These are phyloP conservation scores for Barbarea vulgaris DNA, from an alignment of 345 rosid species.

Conservation along the genomic window DNA sequence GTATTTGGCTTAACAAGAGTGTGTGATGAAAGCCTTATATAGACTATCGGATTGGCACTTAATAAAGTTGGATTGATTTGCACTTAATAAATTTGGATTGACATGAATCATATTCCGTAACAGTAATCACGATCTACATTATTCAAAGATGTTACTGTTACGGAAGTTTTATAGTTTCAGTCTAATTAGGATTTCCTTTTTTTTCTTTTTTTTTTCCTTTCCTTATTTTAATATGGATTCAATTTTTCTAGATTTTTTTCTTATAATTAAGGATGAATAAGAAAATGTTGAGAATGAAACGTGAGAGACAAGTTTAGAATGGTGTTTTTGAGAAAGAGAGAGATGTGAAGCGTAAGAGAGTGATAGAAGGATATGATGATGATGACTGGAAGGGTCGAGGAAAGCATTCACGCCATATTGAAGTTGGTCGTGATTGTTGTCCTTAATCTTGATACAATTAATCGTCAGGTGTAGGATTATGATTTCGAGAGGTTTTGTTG, in stretches of 20 bases:
- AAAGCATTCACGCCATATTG: constrained; percentile 50
- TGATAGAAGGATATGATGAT: constrained; percentile 34
- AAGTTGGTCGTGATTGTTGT: constrained; percentile 77
- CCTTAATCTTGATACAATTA: constrained; percentile 97
- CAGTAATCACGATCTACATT: too few relatives aligned
- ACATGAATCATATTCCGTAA: too few relatives aligned
- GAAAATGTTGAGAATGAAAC: constrained; percentile 42
- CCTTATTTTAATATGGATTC: too few relatives aligned
- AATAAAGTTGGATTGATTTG: too few relatives aligned
- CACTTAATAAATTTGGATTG: too few relatives aligned
- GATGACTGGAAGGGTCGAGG: constrained; percentile 38
- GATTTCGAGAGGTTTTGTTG: constrained; percentile 96
- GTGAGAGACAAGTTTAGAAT: constrained; percentile 43
- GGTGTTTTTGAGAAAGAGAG: constrained; percentile 45
- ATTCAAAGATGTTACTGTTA: too few relatives aligned
- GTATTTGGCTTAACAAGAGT: neutral
- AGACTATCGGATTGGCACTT: too few relatives aligned
- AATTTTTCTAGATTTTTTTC: too few relatives aligned
- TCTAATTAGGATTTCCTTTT: too few relatives aligned
- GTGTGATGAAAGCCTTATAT: neutral
- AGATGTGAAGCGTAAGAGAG: constrained; percentile 54
- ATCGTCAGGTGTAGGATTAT: constrained; percentile 96
- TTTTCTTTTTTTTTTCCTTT: too few relatives aligned
- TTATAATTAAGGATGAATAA: too few relatives aligned
- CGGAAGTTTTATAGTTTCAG: too few relatives aligned